These are phyloP conservation scores for Coemansia sp. DNA, from an alignment of 192 early-diverging fungal genomes.

Conservation along the genomic window DNA sequence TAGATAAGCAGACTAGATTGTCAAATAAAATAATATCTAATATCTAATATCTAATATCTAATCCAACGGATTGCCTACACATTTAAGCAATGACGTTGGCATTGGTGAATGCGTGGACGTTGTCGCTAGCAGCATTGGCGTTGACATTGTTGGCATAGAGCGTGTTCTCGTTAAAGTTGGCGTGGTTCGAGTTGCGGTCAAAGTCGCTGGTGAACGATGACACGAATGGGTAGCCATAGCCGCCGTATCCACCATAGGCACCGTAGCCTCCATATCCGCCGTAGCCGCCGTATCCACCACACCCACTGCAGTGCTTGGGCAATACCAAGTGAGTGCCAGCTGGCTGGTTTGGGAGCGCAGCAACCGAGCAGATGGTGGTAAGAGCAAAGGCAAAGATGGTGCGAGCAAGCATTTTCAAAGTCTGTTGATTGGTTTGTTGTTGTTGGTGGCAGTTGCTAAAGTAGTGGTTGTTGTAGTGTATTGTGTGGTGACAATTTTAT, in stretches of 20 bases:
- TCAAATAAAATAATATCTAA: background rate
- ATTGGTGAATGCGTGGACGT: conserved; percentile 78
- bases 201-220: background rate
- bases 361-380: too few relatives aligned
- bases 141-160: conserved; percentile 22
- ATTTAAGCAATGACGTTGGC: conserved; percentile 9
- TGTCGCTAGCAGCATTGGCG: conserved; percentile 12
- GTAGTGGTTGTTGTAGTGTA: background rate
- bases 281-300: background rate
- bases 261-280: background rate
- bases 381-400: too few relatives aligned
- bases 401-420: too few relatives aligned
- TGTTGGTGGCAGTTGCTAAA: too few relatives aligned
- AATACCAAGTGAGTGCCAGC: background rate
- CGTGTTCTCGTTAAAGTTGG: conserved; percentile 34
- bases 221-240: background rate
- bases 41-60: background rate
- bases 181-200: conserved; percentile 11
- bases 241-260: too few relatives aligned
- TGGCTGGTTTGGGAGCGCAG: background rate
- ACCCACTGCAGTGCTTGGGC: too few relatives aligned
- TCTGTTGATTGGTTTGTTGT: too few relatives aligned
- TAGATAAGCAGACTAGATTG: background rate
- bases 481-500: too few relatives aligned
- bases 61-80: background rate